Conservation (phyloP, 306 rosid species). For the Medicago lupulina region DNA sequence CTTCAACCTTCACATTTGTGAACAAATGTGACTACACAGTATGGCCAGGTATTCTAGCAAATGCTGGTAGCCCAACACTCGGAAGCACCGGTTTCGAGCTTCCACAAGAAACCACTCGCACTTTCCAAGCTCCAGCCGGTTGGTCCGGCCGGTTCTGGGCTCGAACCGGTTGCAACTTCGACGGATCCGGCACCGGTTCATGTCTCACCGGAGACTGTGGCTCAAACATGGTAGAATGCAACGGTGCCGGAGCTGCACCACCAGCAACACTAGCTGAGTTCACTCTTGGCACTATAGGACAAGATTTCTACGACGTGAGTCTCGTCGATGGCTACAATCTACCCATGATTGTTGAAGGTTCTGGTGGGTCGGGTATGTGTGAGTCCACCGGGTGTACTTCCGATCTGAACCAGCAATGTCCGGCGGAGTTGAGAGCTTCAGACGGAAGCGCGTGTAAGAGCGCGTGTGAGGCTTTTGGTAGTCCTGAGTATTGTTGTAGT, state of each 20-base stretch:
- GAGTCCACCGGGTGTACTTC: conserved; percentile 80
- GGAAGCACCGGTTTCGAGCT: conserved; percentile 92
- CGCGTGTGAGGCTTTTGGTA: conserved; percentile 96
- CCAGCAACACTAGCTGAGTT: conserved; percentile 93
- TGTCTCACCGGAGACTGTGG: conserved; percentile 96
- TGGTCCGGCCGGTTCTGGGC: conserved; percentile 99
- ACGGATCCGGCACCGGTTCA: conserved; percentile 74
- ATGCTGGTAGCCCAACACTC: conserved; percentile 77
- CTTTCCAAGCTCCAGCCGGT: conserved; percentile 85
- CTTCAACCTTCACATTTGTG: conserved; percentile 75
- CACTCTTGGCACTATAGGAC: conserved; percentile 86
- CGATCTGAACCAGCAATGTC: conserved; percentile 84
- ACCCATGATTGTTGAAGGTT: conserved; percentile 81
- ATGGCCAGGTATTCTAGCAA: conserved; percentile 94
- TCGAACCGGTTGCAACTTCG: conserved; percentile 79
- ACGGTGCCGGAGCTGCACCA: conserved; percentile 92
- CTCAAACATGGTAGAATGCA: conserved; percentile 76
- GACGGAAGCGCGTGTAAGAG: conserved; percentile 90
- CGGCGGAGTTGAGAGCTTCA: conserved; percentile 68
- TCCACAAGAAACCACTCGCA: conserved; percentile 65
- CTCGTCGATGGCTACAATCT: conserved; percentile 95
- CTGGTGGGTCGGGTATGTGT: conserved; percentile 82
- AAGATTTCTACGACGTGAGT: conserved; percentile 93
- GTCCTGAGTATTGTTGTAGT: conserved; percentile 81
- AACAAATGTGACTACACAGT: conserved; percentile 85